Base-by-base conservation (phyloP, 2,329 filamentous ascomycete genomes). In the Calonectria leucothoes region DNA sequence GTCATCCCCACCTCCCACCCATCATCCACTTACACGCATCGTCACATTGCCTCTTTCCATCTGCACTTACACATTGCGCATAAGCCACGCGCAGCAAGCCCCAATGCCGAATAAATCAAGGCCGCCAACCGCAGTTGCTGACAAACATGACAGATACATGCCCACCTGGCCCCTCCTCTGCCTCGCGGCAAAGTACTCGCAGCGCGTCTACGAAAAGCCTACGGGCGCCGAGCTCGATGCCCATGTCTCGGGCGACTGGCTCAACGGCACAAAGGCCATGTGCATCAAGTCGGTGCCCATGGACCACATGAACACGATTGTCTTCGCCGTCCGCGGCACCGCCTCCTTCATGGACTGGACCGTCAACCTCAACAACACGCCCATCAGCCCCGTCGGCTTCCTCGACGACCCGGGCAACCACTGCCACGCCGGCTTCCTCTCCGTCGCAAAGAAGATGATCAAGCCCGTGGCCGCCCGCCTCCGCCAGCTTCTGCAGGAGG, bases 281-380 rank as follows among this genome's bases (percentile, higher is more conserved):
- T 92, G 94, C 20, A 92, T 97, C 81, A 96, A 96, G 81, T 95
- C 93, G 0, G 89, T 96, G 0, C 91, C 94, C 1, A 91, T 95
- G 81, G 94, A 97, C 80, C 89, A 94, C 79, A 92, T 93, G 86
- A 91, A 94, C 81, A 93, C 93, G 23, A 93, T 98, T 69, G 93
- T 97, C 14, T 94, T 98, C 79, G 94, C 95, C 17, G 94, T 98
- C 74, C 91, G 95, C 25, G 95, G 95, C 25, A 95, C 93, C 0
- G 91, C 94, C 29, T 94, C 91, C 8, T 94, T 97, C 78, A 92
- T 94, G 86, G 95, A 98, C 84, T 98, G 95, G 95, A 90, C 93
- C 2, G 94, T 97, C 57, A 97, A 98, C 82, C 89, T 97, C 68
- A 91, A 94, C 64, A 90, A 90, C 1, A 91, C 89, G 0, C 94